Base-by-base conservation (phyloP, 768 basidiomycete species). In the Amanita thiersii region DNA sequence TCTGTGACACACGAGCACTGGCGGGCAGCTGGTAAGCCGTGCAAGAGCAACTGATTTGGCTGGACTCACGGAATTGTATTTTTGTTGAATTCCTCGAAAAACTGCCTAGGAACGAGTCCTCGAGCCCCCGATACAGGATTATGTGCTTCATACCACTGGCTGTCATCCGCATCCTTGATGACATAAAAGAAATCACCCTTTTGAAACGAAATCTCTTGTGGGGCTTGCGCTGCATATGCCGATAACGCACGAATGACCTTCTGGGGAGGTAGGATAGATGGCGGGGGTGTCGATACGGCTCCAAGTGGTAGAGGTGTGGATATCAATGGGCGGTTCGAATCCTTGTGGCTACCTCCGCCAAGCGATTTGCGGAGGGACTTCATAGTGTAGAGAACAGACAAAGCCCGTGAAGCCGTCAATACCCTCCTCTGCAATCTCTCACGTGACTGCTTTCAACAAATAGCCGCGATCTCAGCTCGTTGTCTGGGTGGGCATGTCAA, bases 151-250 rank as follows among this genome's bases (percentile, higher is more conserved):
- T 90, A 99, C 82, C 85, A 98, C 34, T 66, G 62, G 2, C 67
- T 71, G 14, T 68, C 56, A 30, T 63, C 53, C 37, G 77, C 72
- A 53, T 96, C 91, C 44, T 76, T 77, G 25, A 89, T 71, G 37
- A 98, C 94, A 62, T 98, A 87, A 70, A 97, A 98, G 65, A 98
- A 96, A 65, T 99, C 96, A 48, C 96, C 96, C 63, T 86, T 86
- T 50, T 76, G 69, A 60, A 97, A 98, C 21, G 86, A 76, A 31
- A 99, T 79, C 51, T 97, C 82, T 56, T 88, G 81, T 2, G 92
- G 89, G 0, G 78, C 73, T 44, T 73, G 69, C 2, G 88, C 76
- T 35, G 72, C 64, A 64, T 89, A 79, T 2, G 69, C 52, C 7
- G 72, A 62, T 48, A 85, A 65, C 2, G 94, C 93, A 44, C 87